Evolutionary conservation across 2,329 filamentous ascomycete species (phyloP).

Genomic region (Penicillium oxalicum): DNA sequence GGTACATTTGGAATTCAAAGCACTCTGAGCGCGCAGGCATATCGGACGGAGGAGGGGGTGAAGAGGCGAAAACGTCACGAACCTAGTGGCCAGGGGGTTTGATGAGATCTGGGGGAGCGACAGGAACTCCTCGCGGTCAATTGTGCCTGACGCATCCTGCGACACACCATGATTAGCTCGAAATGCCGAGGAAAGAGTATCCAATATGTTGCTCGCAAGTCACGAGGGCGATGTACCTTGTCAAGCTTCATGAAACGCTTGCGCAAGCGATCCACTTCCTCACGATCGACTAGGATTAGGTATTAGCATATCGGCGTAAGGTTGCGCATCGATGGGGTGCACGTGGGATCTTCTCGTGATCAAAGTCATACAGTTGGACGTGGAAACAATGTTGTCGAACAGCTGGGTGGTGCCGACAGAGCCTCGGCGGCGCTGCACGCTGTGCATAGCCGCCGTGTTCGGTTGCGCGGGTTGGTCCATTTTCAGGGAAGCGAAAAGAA

Average conservation of each 20-base stretch:
- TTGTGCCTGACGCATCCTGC: slow-evolving; percentile 94
- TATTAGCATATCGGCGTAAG: slow-evolving; percentile 2
- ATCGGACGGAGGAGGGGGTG: too few relatives aligned
- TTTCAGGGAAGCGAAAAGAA: slow-evolving; percentile 1
- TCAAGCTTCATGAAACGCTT: slow-evolving; percentile 99
- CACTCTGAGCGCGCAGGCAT: too few relatives aligned
- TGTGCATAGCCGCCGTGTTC: slow-evolving; percentile 42
- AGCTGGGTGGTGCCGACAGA: slow-evolving; percentile 56
- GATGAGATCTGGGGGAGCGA: slow-evolving; percentile 95
- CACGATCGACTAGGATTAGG: slow-evolving; percentile 69
- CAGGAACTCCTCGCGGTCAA: slow-evolving; percentile 97
- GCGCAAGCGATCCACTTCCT: slow-evolving; percentile 89
- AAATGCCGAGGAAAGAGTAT: neutral
- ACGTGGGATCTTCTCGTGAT: neutral
- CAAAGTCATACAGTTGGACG: slow-evolving; percentile 74
- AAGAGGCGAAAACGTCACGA: slow-evolving; percentile 21
- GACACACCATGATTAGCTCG: slow-evolving; percentile 1
- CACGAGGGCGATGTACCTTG: slow-evolving; percentile 57
- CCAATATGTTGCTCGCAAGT: too few relatives aligned
- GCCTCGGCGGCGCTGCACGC: slow-evolving; percentile 38
- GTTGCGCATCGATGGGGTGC: neutral
- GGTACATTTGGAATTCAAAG: too few relatives aligned
- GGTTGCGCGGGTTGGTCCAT: slow-evolving; percentile 34
- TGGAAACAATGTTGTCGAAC: slow-evolving; percentile 92
- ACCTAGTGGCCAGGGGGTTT: slow-evolving; percentile 94